A percentile compares a stretch with the other conserved stretches of the same genome.
Evolutionary conservation across 1,284 basidiomycete genomes (phyloP).

Genomic region (Pholiota adiposa): DNA sequence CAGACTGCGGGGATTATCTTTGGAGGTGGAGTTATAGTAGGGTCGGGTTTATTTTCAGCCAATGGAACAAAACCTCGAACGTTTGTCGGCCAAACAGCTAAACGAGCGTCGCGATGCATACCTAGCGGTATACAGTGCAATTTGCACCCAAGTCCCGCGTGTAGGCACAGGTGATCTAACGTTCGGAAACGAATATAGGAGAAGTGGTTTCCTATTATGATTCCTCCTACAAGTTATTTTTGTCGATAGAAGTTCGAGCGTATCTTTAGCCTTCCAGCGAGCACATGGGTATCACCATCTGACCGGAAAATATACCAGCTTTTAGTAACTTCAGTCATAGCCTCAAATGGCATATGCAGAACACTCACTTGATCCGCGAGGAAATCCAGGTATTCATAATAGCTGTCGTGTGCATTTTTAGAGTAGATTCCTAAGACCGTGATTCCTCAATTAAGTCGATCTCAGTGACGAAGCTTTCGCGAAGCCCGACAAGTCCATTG

Average conservation of each 20-base stretch:
- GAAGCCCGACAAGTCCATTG: no score
- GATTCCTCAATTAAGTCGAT: not conserved
- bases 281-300: slow-evolving; percentile 2
- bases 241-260: not conserved
- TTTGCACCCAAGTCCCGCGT: not conserved
- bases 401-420: not conserved
- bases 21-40: not conserved
- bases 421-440: not conserved
- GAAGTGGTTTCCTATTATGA: not conserved
- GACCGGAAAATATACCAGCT: not conserved
- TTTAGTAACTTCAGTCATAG: not conserved
- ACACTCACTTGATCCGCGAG: not conserved
- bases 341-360: not conserved
- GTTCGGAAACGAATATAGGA: not conserved
- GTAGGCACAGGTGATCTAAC: not conserved
- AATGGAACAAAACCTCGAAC: not conserved
- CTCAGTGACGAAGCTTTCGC: no score
- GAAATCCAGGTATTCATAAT: not conserved
- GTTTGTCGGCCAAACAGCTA: not conserved
- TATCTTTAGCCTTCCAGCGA: not conserved
- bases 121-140: not conserved
- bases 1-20: slow-evolving; percentile 2
- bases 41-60: not conserved
- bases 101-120: not conserved
- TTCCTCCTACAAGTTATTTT: not conserved